Evolutionary conservation across 805 yeast genomes (phyloP).

Genomic region (Nematodospora valgi): DNA sequence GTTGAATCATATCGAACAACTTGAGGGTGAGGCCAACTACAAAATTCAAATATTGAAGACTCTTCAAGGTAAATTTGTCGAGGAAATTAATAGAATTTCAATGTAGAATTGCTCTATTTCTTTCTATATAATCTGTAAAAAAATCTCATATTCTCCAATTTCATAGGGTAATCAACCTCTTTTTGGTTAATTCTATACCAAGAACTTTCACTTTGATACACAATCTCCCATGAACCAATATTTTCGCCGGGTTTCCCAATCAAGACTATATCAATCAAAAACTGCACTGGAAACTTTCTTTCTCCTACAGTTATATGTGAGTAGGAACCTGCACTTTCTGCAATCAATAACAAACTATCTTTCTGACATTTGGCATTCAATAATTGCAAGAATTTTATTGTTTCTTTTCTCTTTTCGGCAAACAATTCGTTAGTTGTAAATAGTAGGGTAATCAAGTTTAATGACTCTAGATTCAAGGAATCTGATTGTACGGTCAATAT

Average conservation of each 20-base stretch:
- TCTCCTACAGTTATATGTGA: conserved; percentile 75
- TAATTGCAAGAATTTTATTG: conserved; percentile 56
- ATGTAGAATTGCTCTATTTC: conserved; percentile 22
- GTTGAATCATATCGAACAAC: conserved; percentile 5
- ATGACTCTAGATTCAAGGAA: conserved; percentile 4
- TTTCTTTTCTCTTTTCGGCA: conserved; percentile 57
- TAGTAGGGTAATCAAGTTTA: conserved; percentile 62
- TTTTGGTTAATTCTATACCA: conserved; percentile 67
- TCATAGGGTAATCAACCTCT: conserved; percentile 55
- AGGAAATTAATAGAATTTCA: conserved; percentile 7
- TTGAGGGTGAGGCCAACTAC: conserved; percentile 2
- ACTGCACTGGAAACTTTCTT: conserved; percentile 79
- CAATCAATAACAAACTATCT: conserved; percentile 62
- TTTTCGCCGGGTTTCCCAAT: conserved; percentile 44
- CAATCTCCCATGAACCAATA: conserved; percentile 61
- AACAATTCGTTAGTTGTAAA: conserved; percentile 89
- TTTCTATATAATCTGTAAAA: conserved; percentile 72
- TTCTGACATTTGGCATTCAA: conserved; percentile 47
- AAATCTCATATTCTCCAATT: conserved; percentile 84
- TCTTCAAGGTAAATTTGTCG: conserved; percentile 8
- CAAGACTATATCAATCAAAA: conserved; percentile 69
- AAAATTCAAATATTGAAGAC: conserved; percentile 6
- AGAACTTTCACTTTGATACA: conserved; percentile 66
- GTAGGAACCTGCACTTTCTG: conserved; percentile 89
- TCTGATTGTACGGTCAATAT: conserved; percentile 20